phyloP scores from a whole-genome alignment of 139 green algal species.

The Coelastrella sp. region DNA sequence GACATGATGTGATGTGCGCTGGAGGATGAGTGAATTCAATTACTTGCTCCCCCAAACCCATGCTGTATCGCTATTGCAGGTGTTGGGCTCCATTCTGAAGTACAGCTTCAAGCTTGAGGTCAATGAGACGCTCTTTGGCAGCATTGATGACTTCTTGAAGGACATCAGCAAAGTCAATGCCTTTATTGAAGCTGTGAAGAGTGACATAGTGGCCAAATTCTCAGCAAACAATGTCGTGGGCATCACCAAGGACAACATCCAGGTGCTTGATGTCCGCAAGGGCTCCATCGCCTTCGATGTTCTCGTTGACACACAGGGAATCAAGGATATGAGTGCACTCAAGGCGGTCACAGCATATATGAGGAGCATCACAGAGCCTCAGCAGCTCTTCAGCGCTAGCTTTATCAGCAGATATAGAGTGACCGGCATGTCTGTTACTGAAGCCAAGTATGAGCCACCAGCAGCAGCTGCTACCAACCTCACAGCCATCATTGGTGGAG shows the following conservation, averaged over 20 bases:
- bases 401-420: not conserved
- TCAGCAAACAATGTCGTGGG: not conserved
- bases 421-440: not conserved
- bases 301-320: not conserved
- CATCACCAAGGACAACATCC: not conserved
- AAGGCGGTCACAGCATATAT: not conserved
- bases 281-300: slow-evolving; percentile 18
- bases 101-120: not conserved
- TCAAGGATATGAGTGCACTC: not conserved
- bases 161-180: not conserved
- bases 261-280: not conserved
- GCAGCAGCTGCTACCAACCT: not conserved
- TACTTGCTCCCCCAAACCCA: no score
- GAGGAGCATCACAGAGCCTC: not conserved
- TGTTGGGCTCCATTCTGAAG: no score
- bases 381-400: not conserved
- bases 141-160: not conserved
- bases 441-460: not conserved
- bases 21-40: no score
- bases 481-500: slow-evolving; percentile 19
- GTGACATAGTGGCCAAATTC: not conserved
- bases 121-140: not conserved
- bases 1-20: no score
- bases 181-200: not conserved
- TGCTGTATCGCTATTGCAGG: no score